Base-by-base conservation (phyloP, 768 basidiomycete genomes). In the Lyophyllum semitale region DNA sequence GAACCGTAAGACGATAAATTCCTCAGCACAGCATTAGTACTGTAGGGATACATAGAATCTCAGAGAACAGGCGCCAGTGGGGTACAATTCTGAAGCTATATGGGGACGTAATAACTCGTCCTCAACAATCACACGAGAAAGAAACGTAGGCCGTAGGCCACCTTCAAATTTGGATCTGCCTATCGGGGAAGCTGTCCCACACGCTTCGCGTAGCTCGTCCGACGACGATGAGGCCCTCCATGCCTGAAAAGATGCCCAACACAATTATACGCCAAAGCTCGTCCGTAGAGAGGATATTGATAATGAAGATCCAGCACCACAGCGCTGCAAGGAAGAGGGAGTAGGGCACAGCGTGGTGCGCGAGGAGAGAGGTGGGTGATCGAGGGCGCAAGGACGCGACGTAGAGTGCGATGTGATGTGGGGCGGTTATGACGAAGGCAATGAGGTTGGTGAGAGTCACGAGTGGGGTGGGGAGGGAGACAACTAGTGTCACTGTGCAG, bases 391-490 rank as follows among this genome's bases (percentile, higher is more conserved):
- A 23, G 26, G 42, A 56, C n/a, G 48, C 22, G 8, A 51, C 49
- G 27, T 32, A 51, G 5, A 56, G 18, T 2, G 55, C 18, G 26
- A 56, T 48, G 26, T 56, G 49, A 15, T 45, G 37, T 30, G 55
- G 55, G 11, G 43, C 49, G 32, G 55, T 56, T 9, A 46, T 17
- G 23, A 45, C 41, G 42, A 56, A 56, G 2, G 35, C 26, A 18
- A 56, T 41, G 42, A 51, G 30, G 35, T 43, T 44, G 43, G 43
- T 42, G 27, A 51, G 48, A 11, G 35, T 12, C n/a, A 42, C 25
- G 33, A n/a, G n/a, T n/a, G n/a, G n/a, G n/a, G 38, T 2, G 25
- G 38, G 32, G n/a, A 51, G n/a, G 43, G 32, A 27, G n/a, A 51
- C 23, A 15, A 46, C 35, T 2, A 56, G 26, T 4, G 38, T 23